Evolutionary conservation across 106 monocot species (phyloP).

Genomic region (Allium sativum): DNA sequence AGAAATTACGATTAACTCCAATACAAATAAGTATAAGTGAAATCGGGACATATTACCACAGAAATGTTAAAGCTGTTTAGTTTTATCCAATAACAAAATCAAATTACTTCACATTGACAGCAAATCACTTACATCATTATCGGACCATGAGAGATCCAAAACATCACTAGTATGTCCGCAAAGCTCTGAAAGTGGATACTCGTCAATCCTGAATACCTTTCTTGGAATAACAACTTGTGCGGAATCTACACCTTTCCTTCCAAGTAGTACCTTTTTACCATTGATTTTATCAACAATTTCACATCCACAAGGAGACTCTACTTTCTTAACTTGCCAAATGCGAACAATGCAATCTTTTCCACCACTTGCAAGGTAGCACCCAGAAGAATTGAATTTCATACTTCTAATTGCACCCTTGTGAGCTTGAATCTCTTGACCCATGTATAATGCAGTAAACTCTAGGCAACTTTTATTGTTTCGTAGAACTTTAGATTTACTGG

Average conservation of each 20-base stretch:
- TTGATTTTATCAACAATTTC: slow-evolving; percentile 16
- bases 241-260: slow-evolving; percentile 12
- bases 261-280: slow-evolving; percentile 12
- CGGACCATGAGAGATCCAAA: slow-evolving; percentile 76
- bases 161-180: slow-evolving; percentile 55
- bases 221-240: slow-evolving; percentile 49
- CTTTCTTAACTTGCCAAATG: slow-evolving; percentile 63
- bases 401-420: slow-evolving; percentile 56
- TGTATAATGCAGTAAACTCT: slow-evolving; percentile 47
- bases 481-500: slow-evolving; percentile 21
- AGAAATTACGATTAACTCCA: too few relatives aligned
- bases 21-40: too few relatives aligned
- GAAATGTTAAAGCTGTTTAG: too few relatives aligned
- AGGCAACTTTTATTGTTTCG: slow-evolving; percentile 30
- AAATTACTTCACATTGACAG: neutral
- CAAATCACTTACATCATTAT: slow-evolving; percentile 48
- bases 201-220: slow-evolving; percentile 42
- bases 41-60: too few relatives aligned
- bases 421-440: slow-evolving; percentile 65
- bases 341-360: slow-evolving; percentile 74
- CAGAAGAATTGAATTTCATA: slow-evolving; percentile 67
- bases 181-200: slow-evolving; percentile 54
- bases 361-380: slow-evolving; percentile 60
- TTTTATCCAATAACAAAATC: too few relatives aligned
- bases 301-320: slow-evolving; percentile 24